phyloP scores from a whole-genome alignment of 106 monocot genomes.

The Cymbidium sinense region DNA sequence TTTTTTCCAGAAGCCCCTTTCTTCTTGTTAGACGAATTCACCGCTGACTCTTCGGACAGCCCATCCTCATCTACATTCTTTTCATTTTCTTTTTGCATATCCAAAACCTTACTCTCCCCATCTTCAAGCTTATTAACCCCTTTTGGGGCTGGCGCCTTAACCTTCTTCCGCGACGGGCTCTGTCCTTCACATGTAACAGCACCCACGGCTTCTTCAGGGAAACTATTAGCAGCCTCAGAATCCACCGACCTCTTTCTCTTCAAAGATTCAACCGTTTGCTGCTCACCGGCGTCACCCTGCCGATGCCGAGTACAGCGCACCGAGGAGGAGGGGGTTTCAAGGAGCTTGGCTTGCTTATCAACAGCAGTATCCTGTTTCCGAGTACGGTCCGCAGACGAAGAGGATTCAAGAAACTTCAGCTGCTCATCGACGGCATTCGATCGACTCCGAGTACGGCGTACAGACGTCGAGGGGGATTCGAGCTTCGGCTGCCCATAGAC shows the following conservation, averaged over 20 bases:
- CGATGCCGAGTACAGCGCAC: not conserved
- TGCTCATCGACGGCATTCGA: not conserved
- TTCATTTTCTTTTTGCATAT: not conserved
- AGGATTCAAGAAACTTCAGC: not conserved
- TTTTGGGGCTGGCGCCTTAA: not conserved
- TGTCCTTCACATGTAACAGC: not conserved
- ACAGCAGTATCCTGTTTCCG: not conserved
- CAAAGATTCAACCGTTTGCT: not conserved
- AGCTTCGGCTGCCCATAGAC: not conserved
- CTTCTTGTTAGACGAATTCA: not conserved
- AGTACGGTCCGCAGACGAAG: not conserved
- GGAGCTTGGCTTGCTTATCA: not conserved
- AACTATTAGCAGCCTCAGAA: not conserved
- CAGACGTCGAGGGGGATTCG: no score
- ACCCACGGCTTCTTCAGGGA: not conserved
- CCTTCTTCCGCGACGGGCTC: constrained; percentile 5
- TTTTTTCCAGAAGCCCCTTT: not conserved
- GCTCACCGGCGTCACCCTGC: not conserved
- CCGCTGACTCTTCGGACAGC: not conserved
- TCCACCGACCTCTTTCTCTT: not conserved
- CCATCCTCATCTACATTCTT: not conserved
- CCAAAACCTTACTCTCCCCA: not conserved
- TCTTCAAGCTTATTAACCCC: not conserved
- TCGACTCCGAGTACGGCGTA: not conserved
- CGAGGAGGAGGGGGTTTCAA: not conserved